Conservation (phyloP, 2,329 filamentous ascomycete species). For the Exophiala viscosa region DNA sequence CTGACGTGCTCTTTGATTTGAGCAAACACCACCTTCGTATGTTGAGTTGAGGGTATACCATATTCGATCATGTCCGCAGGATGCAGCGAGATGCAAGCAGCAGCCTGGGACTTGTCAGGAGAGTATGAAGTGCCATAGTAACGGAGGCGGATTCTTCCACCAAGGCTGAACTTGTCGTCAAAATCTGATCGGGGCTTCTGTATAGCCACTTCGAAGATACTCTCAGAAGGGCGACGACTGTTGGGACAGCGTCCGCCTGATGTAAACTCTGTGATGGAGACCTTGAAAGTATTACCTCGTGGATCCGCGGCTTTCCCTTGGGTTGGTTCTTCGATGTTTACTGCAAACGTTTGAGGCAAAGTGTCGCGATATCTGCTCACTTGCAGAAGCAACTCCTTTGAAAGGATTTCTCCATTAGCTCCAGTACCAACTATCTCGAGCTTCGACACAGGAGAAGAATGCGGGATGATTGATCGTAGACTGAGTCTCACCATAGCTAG, state of each 20-base stretch:
- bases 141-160: conserved; percentile 47
- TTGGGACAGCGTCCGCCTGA: not conserved
- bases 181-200: conserved; percentile 33
- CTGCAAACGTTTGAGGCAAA: conserved; percentile 5
- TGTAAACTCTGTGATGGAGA: conserved; percentile 1
- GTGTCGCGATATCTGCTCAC: conserved; percentile 12
- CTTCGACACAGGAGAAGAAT: conserved; percentile 13
- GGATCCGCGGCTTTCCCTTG: not conserved
- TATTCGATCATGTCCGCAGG: conserved; percentile 58
- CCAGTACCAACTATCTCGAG: conserved; percentile 4
- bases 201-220: conserved; percentile 9
- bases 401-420: not conserved
- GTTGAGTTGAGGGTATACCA: conserved; percentile 12
- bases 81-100: conserved; percentile 51
- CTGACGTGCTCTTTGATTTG: not conserved
- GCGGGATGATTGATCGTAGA: conserved; percentile 7
- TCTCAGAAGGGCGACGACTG: not conserved
- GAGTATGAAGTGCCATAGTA: conserved; percentile 52
- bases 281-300: not conserved
- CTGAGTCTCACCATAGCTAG: not conserved
- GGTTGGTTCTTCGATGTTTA: conserved; percentile 1
- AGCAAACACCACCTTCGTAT: conserved; percentile 12
- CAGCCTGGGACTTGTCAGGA: conserved; percentile 44
- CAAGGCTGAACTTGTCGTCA: conserved; percentile 49
- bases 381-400: conserved; percentile 2